Evolutionary conservation across 192 early-diverging fungal genomes (phyloP).

Genomic region (Podila clonocystis): DNA sequence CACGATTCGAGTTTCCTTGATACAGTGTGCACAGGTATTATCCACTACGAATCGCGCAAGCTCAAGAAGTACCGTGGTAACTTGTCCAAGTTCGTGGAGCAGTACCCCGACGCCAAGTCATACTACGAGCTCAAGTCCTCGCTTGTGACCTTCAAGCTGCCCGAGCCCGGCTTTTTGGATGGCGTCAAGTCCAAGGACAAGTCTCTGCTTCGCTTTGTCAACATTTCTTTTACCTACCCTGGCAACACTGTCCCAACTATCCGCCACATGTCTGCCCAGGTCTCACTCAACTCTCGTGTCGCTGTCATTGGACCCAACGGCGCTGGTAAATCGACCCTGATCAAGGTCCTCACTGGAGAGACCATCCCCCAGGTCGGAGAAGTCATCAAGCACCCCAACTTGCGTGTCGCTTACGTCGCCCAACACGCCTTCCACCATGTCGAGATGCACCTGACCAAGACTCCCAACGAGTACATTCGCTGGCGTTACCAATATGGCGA

Average conservation of each 20-base stretch:
- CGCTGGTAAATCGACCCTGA: conserved; percentile 50
- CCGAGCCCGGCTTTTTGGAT: conserved; percentile 72
- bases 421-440: conserved; percentile 87
- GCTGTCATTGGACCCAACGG: conserved; percentile 72
- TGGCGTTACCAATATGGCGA: conserved; percentile 79
- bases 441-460: conserved; percentile 73
- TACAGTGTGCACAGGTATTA: conserved; percentile 79
- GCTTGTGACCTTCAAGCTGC: conserved; percentile 69
- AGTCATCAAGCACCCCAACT: conserved; percentile 81
- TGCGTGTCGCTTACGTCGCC: conserved; percentile 82
- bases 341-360: conserved; percentile 79
- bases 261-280: conserved; percentile 60
- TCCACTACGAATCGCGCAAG: conserved; percentile 83
- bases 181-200: conserved; percentile 76
- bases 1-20: conserved; percentile 88
- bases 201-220: conserved; percentile 76
- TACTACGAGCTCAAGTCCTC: conserved; percentile 76
- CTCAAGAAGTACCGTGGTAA: conserved; percentile 76
- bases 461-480: conserved; percentile 63
- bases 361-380: conserved; percentile 70
- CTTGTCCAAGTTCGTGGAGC: conserved; percentile 79
- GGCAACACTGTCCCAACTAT: conserved; percentile 67
- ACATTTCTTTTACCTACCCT: conserved; percentile 73
- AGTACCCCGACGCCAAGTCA: conserved; percentile 71
- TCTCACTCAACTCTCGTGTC: conserved; percentile 80